phyloP scores from a whole-genome alignment of 192 early-diverging fungal species.

The Mortierella hygrophila region DNA sequence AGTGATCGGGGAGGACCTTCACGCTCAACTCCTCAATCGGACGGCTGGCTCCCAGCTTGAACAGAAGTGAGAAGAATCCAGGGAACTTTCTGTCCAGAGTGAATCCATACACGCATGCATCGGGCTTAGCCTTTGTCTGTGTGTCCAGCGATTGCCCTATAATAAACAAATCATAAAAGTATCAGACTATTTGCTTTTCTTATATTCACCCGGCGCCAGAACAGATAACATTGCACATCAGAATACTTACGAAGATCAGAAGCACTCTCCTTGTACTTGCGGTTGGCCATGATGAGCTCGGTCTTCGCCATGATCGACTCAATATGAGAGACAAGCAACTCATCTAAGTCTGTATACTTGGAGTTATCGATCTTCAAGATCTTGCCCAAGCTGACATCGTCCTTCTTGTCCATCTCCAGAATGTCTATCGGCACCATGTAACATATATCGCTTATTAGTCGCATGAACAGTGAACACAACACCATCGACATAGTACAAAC shows the following conservation, averaged over 20 bases:
- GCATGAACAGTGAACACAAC: neutral
- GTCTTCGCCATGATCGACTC: slow-evolving; percentile 85
- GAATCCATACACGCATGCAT: slow-evolving; percentile 88
- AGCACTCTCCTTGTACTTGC: slow-evolving; percentile 82
- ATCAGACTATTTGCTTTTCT: slow-evolving; percentile 25
- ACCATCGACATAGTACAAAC: neutral
- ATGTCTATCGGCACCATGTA: slow-evolving; percentile 64
- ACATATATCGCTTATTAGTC: neutral
- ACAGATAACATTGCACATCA: neutral
- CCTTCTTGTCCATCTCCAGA: slow-evolving; percentile 76
- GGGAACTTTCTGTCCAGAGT: slow-evolving; percentile 74
- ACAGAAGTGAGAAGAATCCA: slow-evolving; percentile 82
- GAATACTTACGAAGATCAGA: slow-evolving; percentile 69
- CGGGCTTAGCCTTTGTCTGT: slow-evolving; percentile 66
- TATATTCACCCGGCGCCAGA: slow-evolving; percentile 16
- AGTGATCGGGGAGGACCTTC: slow-evolving; percentile 83
- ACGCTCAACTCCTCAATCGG: slow-evolving; percentile 78
- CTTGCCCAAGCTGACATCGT: slow-evolving; percentile 78
- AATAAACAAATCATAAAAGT: slow-evolving; percentile 13
- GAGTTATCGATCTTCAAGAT: slow-evolving; percentile 75
- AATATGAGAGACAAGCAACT: slow-evolving; percentile 90
- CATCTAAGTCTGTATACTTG: slow-evolving; percentile 90
- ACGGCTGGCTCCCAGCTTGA: slow-evolving; percentile 78
- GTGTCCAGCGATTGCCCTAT: slow-evolving; percentile 62
- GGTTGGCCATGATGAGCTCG: slow-evolving; percentile 74